Percentiles rank a stretch among this genome's conserved stretches.
Conservation (phyloP, 768 basidiomycete genomes). For the Amanita pseudoporphyria region DNA sequence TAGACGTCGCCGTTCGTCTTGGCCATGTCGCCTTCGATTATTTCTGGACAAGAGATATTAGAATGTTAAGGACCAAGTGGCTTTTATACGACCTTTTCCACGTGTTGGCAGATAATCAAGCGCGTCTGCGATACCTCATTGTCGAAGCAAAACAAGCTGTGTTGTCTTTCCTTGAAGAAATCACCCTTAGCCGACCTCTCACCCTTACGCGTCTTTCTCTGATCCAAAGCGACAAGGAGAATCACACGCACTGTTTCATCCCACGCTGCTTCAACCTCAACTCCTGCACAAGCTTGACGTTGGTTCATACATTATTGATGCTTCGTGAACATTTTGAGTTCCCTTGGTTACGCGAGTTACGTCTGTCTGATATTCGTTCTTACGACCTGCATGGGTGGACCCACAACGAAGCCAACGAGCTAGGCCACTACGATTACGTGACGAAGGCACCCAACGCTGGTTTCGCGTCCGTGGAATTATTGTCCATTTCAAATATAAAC, state of each 20-base stretch:
- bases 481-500: conserved; percentile 1
- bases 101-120: background rate
- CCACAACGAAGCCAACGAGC: background rate
- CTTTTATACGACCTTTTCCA: background rate
- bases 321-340: background rate
- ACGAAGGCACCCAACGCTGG: background rate
- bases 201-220: background rate
- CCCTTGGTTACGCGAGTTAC: background rate
- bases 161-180: background rate
- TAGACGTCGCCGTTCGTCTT: conserved; percentile 5
- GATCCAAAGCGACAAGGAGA: conserved; percentile 2
- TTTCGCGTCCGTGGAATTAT: background rate
- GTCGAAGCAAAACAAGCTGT: conserved; percentile 2
- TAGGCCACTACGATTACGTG: background rate
- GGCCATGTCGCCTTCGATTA: background rate
- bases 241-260: background rate
- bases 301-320: background rate
- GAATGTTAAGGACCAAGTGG: background rate
- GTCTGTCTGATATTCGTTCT: background rate
- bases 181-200: background rate
- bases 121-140: background rate
- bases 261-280: conserved; percentile 1
- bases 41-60: background rate
- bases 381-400: conserved; percentile 3
- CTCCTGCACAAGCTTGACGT: background rate